Percentiles rank a stretch among this genome's conserved stretches.
Conservation (phyloP, 2,329 filamentous ascomycete genomes). For the Onygenales sp. region DNA sequence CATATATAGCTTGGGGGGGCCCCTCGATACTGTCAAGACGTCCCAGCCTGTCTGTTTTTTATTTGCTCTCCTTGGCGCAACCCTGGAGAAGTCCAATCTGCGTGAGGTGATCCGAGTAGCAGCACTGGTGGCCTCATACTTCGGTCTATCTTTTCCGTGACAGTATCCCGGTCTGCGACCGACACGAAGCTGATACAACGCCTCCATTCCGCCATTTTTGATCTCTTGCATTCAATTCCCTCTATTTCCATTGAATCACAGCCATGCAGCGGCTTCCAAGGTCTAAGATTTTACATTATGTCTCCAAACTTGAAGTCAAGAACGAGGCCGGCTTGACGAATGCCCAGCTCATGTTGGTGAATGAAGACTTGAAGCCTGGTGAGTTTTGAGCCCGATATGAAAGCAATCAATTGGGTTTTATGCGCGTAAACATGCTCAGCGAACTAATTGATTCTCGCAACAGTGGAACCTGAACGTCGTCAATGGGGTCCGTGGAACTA, state of each 20-base stretch:
- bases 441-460: constrained; percentile 14
- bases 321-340: constrained; percentile 67
- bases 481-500: constrained; percentile 86
- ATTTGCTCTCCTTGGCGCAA: too few relatives aligned
- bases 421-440: constrained; percentile 5
- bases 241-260: background rate
- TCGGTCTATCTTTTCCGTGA: too few relatives aligned
- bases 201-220: background rate
- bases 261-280: constrained; percentile 33
- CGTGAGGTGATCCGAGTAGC: too few relatives aligned
- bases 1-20: too few relatives aligned
- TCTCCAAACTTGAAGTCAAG: constrained; percentile 57
- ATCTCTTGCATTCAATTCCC: background rate
- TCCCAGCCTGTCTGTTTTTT: too few relatives aligned
- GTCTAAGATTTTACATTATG: constrained; percentile 28
- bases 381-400: constrained; percentile 48
- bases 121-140: too few relatives aligned
- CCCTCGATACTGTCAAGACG: too few relatives aligned
- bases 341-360: constrained; percentile 77
- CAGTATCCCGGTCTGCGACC: background rate
- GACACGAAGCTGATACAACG: background rate
- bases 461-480: constrained; percentile 68
- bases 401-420: constrained; percentile 1
- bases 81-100: too few relatives aligned
- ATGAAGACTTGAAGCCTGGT: constrained; percentile 66